Evolutionary conservation across 164 flowering plant species (phyloP), one percentile per base, ranked within the genome.

Genomic region (Aristolochia fimbriata): DNA sequence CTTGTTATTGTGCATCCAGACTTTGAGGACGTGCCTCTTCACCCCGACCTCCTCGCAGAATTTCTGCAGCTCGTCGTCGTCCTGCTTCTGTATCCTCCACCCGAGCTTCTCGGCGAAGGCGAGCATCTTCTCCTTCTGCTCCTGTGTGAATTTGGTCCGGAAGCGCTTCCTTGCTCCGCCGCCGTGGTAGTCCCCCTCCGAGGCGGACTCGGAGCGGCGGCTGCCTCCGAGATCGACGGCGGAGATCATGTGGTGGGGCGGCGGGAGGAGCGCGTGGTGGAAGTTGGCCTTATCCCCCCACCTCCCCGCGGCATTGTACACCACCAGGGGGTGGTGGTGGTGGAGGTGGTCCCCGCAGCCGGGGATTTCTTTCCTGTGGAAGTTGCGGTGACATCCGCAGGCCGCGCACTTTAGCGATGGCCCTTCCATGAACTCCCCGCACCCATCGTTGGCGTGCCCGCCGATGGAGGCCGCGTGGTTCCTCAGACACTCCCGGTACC

Each of bases 1-100:
- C 80, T 88, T 88, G 74, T 88, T 85, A 74, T 88, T 88, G 53
- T 88, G 96, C 96, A 88, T 88, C 96, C 96, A 88, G 0, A 88
- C 96, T 60, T 76, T 73, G 27, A 76, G 64, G 15, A 73, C 74
- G 22, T 68, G 65, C 56, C 79, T 62, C 64, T 67, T 64, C 31
- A 76, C 70, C 11, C 79, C 79, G 10, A 70, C 41, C 52, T 71
- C 76, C 62, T 47, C 55, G 60, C 79, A 76, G 58, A 76, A 76
- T 60, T 65, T 45, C 64, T 62, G 59, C 2, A 70, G 61, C 46
- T 63, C 74, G 21, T 41, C 70, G 51, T 65, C 74, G 22, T 76
- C 76, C 19, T 65, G 73, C 71, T 67, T 73, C 67, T 65, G 74
- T 41, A 76, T 53, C 57, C 67, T 68, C 79, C 79, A 76, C 48